Base-by-base conservation (phyloP, 331 rosid genomes). In the Stylosanthes scabra region DNA sequence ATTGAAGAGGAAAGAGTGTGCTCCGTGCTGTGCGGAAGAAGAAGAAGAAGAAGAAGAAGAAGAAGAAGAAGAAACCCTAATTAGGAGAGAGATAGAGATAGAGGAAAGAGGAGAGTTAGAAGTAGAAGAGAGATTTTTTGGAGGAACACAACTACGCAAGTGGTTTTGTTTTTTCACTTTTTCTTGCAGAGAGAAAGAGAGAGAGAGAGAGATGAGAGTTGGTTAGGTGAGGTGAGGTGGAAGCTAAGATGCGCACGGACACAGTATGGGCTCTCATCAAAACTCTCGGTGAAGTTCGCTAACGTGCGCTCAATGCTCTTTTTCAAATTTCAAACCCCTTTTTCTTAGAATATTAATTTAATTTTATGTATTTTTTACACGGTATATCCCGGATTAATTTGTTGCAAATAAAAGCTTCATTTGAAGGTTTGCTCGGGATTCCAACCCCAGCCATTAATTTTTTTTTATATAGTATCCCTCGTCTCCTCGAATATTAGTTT, bases 1-100 rank as follows among this genome's bases (percentile, higher is more conserved):
- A 42, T 42, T 50, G 58, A 15, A 15, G 28, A 14, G 58, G 3
- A 52, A 16, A 50, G 56, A 12, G 56, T 50, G 56, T 50, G 56
- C 0, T 8, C 5, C 4, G 52, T 45, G 49, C 12, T 45, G 6
- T 12, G 52, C 2, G 6, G 11, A 47, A 11, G n/a, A 47, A 47
- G 58, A 2, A 8, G 58, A 52, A 52, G 58, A 52, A 52, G 58
- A 52, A 93, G 58, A 52, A 52, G 11, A 47, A 11, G n/a, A 47
- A 47, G 58, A 2, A 8, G 58, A 52, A 52, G 58, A 52, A 52
- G 58, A 52, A 93, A 87, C 97, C 97, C 97, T 91, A 89, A 87
- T 86, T 83, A 46, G 2, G 83, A 58, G 77, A 61, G 83, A 59
- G 76, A 59, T 74, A 44, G 77, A 37, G 79, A 47, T 9, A 50